Evolutionary conservation across 768 basidiomycete species (phyloP).

Genomic region (Collybia mongolica): DNA sequence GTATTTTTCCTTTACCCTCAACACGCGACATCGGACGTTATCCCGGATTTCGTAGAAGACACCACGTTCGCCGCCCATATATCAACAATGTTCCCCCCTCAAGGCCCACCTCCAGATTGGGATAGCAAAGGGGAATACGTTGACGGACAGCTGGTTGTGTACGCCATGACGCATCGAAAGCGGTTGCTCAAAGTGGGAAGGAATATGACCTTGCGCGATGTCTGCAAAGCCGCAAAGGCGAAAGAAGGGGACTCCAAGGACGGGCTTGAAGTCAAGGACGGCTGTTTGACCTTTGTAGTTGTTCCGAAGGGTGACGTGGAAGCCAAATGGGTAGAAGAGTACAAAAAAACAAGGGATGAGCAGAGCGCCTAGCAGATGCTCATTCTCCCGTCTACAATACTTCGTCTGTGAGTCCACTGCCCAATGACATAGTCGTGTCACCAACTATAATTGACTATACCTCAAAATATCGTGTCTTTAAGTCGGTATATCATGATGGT

Average conservation of each 20-base stretch:
- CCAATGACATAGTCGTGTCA: no score
- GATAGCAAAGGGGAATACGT: conserved; percentile 70
- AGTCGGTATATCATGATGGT: no score
- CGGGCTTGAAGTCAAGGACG: conserved; percentile 82
- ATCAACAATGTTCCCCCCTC: conserved; percentile 78
- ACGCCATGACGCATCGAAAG: conserved; percentile 75
- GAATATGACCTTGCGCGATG: conserved; percentile 82
- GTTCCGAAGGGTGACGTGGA: conserved; percentile 77
- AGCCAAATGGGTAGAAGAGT: conserved; percentile 84
- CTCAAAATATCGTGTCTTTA: no score
- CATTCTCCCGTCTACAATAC: not conserved
- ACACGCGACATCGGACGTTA: conserved; percentile 84
- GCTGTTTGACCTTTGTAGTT: conserved; percentile 77
- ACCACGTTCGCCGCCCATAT: conserved; percentile 81
- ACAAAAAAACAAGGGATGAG: conserved; percentile 57
- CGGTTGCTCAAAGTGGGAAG: conserved; percentile 89
- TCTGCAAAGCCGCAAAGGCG: conserved; percentile 60
- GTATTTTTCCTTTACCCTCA: conserved; percentile 94
- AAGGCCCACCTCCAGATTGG: conserved; percentile 68
- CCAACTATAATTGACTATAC: no score
- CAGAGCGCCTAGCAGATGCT: not conserved
- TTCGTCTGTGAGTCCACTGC: not conserved
- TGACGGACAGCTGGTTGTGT: conserved; percentile 66
- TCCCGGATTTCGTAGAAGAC: conserved; percentile 82
- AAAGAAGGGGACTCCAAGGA: conserved; percentile 63